Evolutionary conservation across 129 eudicot genomes (phyloP).

Genomic region (Solidago caesia): DNA sequence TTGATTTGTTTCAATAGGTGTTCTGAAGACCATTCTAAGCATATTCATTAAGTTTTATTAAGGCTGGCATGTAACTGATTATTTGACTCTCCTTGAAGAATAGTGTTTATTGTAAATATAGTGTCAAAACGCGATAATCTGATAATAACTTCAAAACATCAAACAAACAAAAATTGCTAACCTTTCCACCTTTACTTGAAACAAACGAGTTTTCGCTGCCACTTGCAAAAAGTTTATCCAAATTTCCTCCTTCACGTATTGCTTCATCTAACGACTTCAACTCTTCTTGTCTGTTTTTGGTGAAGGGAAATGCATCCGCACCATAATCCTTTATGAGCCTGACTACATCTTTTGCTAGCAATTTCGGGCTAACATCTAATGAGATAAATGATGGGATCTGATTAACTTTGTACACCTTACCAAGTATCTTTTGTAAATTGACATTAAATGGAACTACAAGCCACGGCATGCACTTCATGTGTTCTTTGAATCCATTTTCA

Average conservation of each 20-base stretch:
- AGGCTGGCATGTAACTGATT: neutral
- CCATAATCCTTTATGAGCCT: constrained; percentile 49
- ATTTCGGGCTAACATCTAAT: constrained; percentile 23
- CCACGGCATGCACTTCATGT: constrained; percentile 54
- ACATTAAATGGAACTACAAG: constrained; percentile 45
- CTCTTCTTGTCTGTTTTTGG: constrained; percentile 44
- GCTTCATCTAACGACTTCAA: constrained; percentile 47
- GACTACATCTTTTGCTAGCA: constrained; percentile 40
- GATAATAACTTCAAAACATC: neutral
- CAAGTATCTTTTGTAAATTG: constrained; percentile 28
- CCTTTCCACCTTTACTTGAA: constrained; percentile 42
- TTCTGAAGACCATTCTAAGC: neutral
- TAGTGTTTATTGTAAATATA: neutral
- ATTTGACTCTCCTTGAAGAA: neutral
- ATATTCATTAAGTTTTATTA: no score
- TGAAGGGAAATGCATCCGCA: constrained; percentile 51
- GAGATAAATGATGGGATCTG: constrained; percentile 44
- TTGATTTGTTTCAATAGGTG: neutral
- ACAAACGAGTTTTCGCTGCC: constrained; percentile 27
- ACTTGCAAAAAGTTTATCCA: constrained; percentile 39
- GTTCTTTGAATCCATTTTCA: constrained; percentile 41
- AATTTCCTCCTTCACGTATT: constrained; percentile 44
- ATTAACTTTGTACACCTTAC: constrained; percentile 34
- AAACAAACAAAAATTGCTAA: constrained; percentile 21
- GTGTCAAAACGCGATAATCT: neutral